Evolutionary conservation across 2,329 filamentous ascomycete genomes (phyloP).

Genomic region (Calycina herbarum): DNA sequence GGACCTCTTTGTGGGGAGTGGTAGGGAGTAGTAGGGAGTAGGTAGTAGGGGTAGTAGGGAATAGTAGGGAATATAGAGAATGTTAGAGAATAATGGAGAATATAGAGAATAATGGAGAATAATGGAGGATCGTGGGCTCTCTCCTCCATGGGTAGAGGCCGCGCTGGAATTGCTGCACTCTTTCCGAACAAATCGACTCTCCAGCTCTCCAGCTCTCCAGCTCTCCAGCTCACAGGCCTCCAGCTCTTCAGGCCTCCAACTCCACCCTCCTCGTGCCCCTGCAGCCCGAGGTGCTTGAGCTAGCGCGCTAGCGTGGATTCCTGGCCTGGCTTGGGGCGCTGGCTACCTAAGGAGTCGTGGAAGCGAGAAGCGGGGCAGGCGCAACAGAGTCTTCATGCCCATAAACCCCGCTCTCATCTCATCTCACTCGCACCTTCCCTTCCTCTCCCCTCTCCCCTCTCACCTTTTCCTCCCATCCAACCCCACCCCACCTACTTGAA

Average conservation of each 20-base stretch:
- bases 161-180: not conserved
- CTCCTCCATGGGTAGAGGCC: not conserved
- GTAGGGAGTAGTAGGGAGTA: not conserved
- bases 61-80: not conserved
- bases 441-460: constrained; percentile 17
- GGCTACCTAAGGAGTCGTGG: not conserved
- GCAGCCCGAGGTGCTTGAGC: not conserved
- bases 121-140: not conserved
- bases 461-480: constrained; percentile 13
- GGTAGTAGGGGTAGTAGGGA: not conserved
- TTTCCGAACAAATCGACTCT: not conserved
- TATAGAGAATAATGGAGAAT: not conserved
- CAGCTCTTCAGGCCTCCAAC: not conserved
- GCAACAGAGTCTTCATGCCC: constrained; percentile 5
- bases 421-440: constrained; percentile 27
- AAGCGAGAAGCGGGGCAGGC: constrained; percentile 4
- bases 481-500: constrained; percentile 20
- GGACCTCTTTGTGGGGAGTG: too few relatives aligned
- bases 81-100: not conserved
- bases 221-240: not conserved
- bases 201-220: not conserved
- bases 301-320: not conserved
- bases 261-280: not conserved
- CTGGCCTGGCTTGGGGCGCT: not conserved
- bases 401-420: constrained; percentile 9